phyloP scores from a whole-genome alignment of 2,329 filamentous ascomycete genomes.

The Penicillium sumatraense region DNA sequence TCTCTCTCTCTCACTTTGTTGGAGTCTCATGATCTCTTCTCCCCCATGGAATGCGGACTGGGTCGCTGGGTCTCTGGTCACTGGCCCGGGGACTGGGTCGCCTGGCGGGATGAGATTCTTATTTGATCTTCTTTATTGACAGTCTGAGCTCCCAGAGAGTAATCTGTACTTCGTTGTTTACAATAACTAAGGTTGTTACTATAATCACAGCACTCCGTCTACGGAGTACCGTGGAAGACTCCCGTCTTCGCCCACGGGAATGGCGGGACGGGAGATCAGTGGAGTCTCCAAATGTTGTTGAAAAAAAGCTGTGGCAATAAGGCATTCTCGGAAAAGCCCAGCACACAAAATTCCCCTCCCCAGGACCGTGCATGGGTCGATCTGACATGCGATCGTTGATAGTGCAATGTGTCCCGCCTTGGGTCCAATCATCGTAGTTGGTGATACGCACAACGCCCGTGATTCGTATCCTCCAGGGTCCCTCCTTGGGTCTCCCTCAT shows the following conservation, averaged over 20 bases:
- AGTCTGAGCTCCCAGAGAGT: too few species aligned
- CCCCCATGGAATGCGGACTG: constrained; percentile 12
- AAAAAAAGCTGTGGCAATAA: constrained; percentile 21
- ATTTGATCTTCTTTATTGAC: not conserved
- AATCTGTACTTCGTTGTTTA: not conserved
- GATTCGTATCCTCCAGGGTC: constrained; percentile 14
- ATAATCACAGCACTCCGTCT: not conserved
- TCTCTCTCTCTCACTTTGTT: too few species aligned
- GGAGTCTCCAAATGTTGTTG: constrained; percentile 1
- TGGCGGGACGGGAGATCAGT: constrained; percentile 20
- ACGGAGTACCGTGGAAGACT: constrained; percentile 6
- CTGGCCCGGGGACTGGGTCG: too few species aligned
- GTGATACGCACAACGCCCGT: constrained; percentile 7
- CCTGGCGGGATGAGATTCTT: constrained; percentile 12
- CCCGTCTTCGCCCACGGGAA: not conserved
- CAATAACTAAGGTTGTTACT: too few species aligned
- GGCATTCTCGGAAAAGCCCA: not conserved
- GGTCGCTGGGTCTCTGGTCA: constrained; percentile 7
- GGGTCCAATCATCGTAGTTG: constrained; percentile 17
- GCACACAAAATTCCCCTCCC: not conserved
- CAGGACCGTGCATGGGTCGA: constrained; percentile 22
- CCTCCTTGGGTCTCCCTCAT: constrained; percentile 9
- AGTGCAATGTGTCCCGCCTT: constrained; percentile 10
- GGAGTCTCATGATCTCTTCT: constrained; percentile 6
- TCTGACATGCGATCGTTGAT: constrained; percentile 28